A percentile compares a stretch with the other conserved stretches of the same genome.
These are phyloP conservation scores for Hortiboletus rubellus DNA, from an alignment of 1,284 basidiomycete species.

Conservation along the genomic window DNA sequence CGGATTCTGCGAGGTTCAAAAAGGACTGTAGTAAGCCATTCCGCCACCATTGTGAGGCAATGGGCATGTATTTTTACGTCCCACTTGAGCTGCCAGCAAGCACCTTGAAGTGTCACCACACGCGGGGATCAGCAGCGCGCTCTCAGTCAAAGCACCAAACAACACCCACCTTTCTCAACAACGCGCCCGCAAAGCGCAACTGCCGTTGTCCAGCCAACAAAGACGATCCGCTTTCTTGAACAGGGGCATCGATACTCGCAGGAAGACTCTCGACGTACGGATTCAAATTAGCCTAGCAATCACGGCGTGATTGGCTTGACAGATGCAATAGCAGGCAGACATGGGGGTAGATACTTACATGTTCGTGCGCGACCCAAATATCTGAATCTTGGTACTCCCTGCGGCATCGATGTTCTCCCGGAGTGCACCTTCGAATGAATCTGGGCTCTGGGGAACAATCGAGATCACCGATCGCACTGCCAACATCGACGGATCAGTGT, in stretches of 20 bases:
- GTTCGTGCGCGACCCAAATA: constrained; percentile 81
- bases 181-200: constrained; percentile 76
- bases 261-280: constrained; percentile 72
- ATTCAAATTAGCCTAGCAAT: constrained; percentile 57
- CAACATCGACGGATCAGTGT: not conserved
- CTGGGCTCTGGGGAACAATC: constrained; percentile 85
- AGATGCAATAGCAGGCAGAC: not conserved
- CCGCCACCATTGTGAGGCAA: too few relatives aligned
- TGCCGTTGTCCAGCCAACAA: constrained; percentile 86
- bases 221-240: constrained; percentile 82
- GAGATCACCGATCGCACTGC: constrained; percentile 74
- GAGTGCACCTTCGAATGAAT: constrained; percentile 85
- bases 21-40: too few relatives aligned
- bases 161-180: constrained; percentile 58
- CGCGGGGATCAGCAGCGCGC: not conserved
- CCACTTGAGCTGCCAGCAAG: constrained; percentile 41
- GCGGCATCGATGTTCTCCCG: constrained; percentile 85
- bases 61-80: too few relatives aligned
- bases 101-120: constrained; percentile 63
- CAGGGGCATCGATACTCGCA: constrained; percentile 72
- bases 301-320: not conserved
- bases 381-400: constrained; percentile 70
- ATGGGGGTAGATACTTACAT: constrained; percentile 45
- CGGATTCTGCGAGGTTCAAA: too few relatives aligned
- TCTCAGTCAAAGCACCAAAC: not conserved